Percentiles rank a stretch among this genome's conserved stretches.
phyloP scores from a whole-genome alignment of 108 stramenopile species.

The Mediolabrus comicus region DNA sequence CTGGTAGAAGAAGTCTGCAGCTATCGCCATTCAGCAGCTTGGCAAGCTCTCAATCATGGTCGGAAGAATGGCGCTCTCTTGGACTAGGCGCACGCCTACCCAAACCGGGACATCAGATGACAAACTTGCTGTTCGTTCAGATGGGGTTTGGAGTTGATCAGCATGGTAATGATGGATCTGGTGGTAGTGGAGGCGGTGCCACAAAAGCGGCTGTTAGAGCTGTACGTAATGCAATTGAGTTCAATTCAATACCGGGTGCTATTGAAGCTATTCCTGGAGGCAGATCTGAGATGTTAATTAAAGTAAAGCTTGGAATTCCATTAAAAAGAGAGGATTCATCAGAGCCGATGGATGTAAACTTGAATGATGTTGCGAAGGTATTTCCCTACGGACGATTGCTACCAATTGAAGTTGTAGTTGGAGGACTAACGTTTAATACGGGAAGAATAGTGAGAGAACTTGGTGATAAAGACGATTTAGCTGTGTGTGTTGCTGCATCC shows the following conservation, averaged over 20 bases:
- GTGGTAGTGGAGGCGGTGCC: constrained; percentile 40
- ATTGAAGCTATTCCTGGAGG: constrained; percentile 73
- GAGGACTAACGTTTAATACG: constrained; percentile 65
- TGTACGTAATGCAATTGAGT: constrained; percentile 85
- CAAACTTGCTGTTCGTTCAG: constrained; percentile 74
- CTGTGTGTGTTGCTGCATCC: constrained; percentile 65
- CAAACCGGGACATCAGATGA: constrained; percentile 20
- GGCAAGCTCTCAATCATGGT: constrained; percentile 51
- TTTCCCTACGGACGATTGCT: constrained; percentile 66
- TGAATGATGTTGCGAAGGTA: constrained; percentile 50
- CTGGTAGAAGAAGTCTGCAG: not conserved
- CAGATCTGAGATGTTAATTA: constrained; percentile 62
- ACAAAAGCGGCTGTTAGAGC: constrained; percentile 77
- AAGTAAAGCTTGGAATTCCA: constrained; percentile 68
- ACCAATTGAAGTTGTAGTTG: constrained; percentile 59
- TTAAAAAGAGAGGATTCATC: not conserved
- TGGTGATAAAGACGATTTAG: constrained; percentile 66
- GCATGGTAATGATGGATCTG: constrained; percentile 41
- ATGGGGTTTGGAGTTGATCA: constrained; percentile 84
- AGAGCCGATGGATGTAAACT: constrained; percentile 33
- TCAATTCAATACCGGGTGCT: constrained; percentile 82
- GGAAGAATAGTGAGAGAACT: constrained; percentile 71
- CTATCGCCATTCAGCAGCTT: not conserved
- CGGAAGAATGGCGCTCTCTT: constrained; percentile 65
- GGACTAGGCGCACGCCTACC: constrained; percentile 61